Percentiles rank a stretch among this genome's conserved stretches.
These are phyloP conservation scores for Kodamaea hsintzibuensis DNA, from an alignment of 805 yeast species.

Conservation along the genomic window DNA sequence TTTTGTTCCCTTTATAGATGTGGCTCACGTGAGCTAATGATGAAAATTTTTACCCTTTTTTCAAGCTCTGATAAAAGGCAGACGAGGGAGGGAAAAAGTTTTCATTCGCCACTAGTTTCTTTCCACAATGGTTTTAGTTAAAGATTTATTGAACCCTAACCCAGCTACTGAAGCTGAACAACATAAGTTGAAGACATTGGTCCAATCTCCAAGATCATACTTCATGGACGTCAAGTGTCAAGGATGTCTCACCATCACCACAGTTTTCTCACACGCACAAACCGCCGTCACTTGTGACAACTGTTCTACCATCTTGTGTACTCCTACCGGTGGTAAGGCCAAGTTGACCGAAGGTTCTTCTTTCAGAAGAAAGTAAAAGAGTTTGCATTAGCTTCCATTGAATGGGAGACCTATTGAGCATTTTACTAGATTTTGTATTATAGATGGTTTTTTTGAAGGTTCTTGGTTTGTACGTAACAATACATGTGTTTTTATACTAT, in stretches of 20 bases:
- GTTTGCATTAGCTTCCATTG: not conserved
- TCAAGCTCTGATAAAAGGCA: not conserved
- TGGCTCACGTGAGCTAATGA: not conserved
- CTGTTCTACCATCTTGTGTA: constrained; percentile 41
- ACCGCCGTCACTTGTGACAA: constrained; percentile 44
- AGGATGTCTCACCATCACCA: constrained; percentile 43
- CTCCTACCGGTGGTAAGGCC: constrained; percentile 46
- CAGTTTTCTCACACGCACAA: constrained; percentile 44
- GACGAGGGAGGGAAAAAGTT: constrained; percentile 2
- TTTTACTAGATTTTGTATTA: not conserved
- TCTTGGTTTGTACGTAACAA: not conserved
- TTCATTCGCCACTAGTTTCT: not conserved
- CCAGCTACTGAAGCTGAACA: constrained; percentile 39
- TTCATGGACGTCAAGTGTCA: constrained; percentile 46
- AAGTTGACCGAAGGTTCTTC: constrained; percentile 45
- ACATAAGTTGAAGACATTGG: constrained; percentile 42
- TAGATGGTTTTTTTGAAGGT: not conserved
- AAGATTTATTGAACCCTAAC: constrained; percentile 44
- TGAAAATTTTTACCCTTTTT: not conserved
- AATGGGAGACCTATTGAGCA: not conserved
- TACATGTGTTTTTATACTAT: constrained; percentile 1
- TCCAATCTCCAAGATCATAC: constrained; percentile 43
- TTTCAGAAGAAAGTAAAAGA: constrained; percentile 39
- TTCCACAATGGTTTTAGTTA: constrained; percentile 40
- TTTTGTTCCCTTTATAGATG: not conserved